A percentile compares a stretch with the other conserved stretches of the same genome.
phyloP scores from a whole-genome alignment of 768 basidiomycete species.

The Russula lepida region DNA sequence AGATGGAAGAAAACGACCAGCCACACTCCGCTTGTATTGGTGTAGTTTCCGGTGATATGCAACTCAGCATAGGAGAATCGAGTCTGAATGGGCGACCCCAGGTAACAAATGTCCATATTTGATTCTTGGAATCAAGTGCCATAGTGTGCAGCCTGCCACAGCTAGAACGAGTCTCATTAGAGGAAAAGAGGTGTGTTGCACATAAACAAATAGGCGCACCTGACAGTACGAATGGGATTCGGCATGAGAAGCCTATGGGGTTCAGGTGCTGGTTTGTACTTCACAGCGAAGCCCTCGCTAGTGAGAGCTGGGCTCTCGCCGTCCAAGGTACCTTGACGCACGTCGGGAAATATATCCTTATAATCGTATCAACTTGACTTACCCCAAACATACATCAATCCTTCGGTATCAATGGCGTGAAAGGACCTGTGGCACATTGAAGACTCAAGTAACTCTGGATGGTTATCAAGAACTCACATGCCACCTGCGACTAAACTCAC shows the following conservation, averaged over 20 bases:
- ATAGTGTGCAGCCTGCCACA: slow-evolving; percentile 72
- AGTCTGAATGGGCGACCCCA: slow-evolving; percentile 77
- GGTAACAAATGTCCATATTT: slow-evolving; percentile 66
- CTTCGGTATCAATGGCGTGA: slow-evolving; percentile 72
- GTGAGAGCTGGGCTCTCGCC: slow-evolving; percentile 34
- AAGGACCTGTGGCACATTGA: slow-evolving; percentile 53
- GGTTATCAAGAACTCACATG: slow-evolving; percentile 43
- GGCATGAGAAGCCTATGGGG: slow-evolving; percentile 59
- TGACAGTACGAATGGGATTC: slow-evolving; percentile 50
- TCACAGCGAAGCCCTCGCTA: slow-evolving; percentile 49
- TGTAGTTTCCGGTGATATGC: slow-evolving; percentile 37
- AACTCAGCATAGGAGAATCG: slow-evolving; percentile 31
- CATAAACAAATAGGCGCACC: slow-evolving; percentile 34
- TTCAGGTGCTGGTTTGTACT: slow-evolving; percentile 39
- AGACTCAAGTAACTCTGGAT: background rate
- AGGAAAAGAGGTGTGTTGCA: background rate
- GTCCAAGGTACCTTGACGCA: slow-evolving; percentile 48
- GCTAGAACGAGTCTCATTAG: slow-evolving; percentile 31
- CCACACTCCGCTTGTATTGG: slow-evolving; percentile 68
- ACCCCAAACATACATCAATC: slow-evolving; percentile 80
- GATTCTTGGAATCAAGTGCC: slow-evolving; percentile 47
- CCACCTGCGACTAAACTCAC: slow-evolving; percentile 74
- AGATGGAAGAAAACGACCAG: slow-evolving; percentile 68
- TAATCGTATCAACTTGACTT: slow-evolving; percentile 18
- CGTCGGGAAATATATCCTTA: background rate